Percentiles rank a stretch among this genome's conserved stretches.
These are phyloP conservation scores for Ajuga reptans DNA, from an alignment of 305 asterid species.

Conservation along the genomic window DNA sequence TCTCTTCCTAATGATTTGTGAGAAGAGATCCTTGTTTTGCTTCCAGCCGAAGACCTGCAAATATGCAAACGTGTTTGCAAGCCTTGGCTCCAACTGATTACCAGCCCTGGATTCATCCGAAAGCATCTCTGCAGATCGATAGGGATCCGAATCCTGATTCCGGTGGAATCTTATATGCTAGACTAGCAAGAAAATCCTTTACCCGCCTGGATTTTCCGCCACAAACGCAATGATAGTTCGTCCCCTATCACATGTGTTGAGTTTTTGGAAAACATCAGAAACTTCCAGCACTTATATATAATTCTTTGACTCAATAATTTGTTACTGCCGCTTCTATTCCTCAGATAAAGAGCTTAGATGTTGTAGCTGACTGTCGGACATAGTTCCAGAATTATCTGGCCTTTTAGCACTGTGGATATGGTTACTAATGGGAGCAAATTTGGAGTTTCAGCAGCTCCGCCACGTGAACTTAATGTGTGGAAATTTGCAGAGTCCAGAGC, in stretches of 20 bases:
- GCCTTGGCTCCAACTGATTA: no score
- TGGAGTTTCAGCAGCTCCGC: conserved; percentile 40
- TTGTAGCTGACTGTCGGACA: neutral
- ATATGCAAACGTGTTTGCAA: no score
- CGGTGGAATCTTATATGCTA: no score
- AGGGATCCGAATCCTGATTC: no score
- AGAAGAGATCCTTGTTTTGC: no score
- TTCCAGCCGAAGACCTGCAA: no score
- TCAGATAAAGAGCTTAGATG: conserved; percentile 13
- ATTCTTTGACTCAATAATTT: neutral
- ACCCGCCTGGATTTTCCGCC: no score
- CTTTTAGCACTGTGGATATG: conserved; percentile 24
- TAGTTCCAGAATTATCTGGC: neutral
- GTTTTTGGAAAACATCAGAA: neutral
- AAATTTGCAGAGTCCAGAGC: conserved; percentile 79
- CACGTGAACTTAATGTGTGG: conserved; percentile 56
- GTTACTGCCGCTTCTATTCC: neutral
- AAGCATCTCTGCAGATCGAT: no score
- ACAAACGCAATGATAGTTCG: no score
- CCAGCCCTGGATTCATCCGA: no score
- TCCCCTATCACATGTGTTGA: neutral
- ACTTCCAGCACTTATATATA: neutral
- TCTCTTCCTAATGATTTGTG: no score
- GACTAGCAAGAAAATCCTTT: no score
- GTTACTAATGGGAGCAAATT: conserved; percentile 29